Evolutionary conservation across 768 basidiomycete genomes (phyloP).

Genomic region (Paxillus rubicundulus): DNA sequence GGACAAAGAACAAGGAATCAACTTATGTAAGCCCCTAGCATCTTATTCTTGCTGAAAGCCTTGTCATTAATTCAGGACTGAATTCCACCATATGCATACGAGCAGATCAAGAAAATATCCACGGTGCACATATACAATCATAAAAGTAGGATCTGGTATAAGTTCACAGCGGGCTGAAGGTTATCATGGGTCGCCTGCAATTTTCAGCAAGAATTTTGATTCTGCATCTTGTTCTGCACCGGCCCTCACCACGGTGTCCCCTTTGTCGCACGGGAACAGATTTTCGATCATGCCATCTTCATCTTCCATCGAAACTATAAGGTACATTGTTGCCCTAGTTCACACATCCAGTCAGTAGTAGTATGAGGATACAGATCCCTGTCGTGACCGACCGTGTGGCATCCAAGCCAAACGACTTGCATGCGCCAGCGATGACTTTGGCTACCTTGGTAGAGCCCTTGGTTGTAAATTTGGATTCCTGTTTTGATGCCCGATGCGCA

Average conservation of each 20-base stretch:
- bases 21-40: not conserved
- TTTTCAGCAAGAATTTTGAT: slow-evolving; percentile 23
- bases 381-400: slow-evolving; percentile 14
- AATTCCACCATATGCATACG: not conserved
- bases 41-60: too few relatives aligned
- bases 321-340: slow-evolving; percentile 21
- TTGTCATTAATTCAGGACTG: too few relatives aligned
- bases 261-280: slow-evolving; percentile 29
- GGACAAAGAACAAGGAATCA: not conserved
- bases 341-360: not conserved
- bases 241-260: slow-evolving; percentile 25
- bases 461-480: slow-evolving; percentile 31
- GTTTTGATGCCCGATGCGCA: slow-evolving; percentile 26
- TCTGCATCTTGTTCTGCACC: slow-evolving; percentile 24
- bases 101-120: not conserved
- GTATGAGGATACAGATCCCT: not conserved
- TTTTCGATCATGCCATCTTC: slow-evolving; percentile 26
- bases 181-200: slow-evolving; percentile 21
- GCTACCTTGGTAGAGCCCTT: slow-evolving; percentile 31
- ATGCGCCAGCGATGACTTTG: slow-evolving; percentile 26
- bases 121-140: not conserved
- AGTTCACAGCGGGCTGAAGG: not conserved
- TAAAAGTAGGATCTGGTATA: not conserved
- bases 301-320: slow-evolving; percentile 24
- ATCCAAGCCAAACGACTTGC: slow-evolving; percentile 30